Conservation (phyloP, 768 basidiomycete species). For the Suillus discolor region DNA sequence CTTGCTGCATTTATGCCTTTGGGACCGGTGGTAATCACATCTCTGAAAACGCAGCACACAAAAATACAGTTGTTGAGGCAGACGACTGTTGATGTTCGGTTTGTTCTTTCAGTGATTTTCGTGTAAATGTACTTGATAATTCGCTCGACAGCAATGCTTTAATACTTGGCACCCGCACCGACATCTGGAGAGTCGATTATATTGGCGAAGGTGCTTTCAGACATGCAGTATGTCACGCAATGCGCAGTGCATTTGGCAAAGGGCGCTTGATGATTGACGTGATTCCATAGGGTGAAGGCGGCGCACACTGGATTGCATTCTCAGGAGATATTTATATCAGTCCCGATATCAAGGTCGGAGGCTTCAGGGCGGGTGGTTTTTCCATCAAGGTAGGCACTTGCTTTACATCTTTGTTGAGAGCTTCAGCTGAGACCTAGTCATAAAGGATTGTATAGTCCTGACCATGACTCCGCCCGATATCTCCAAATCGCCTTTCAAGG, state of each 20-base stretch:
- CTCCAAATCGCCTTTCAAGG: conserved; percentile 54
- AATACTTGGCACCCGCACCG: conserved; percentile 57
- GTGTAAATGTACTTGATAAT: conserved; percentile 4
- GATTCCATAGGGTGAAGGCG: conserved; percentile 52
- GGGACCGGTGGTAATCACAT: conserved; percentile 45
- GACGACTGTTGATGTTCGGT: conserved; percentile 65
- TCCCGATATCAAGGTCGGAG: conserved; percentile 51
- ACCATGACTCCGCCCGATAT: conserved; percentile 61
- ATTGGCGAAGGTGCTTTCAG: conserved; percentile 67
- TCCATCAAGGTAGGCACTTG: conserved; percentile 53
- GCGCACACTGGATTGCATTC: conserved; percentile 62
- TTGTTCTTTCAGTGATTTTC: conserved; percentile 10
- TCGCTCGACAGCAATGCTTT: conserved; percentile 44
- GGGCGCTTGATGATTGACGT: conserved; percentile 3
- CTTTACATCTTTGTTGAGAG: conserved; percentile 1
- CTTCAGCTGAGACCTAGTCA: conserved; percentile 3
- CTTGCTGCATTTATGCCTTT: conserved; percentile 63
- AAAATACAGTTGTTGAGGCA: conserved; percentile 68
- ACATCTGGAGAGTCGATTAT: conserved; percentile 68
- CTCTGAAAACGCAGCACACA: conserved; percentile 40
- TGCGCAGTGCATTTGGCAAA: background rate
- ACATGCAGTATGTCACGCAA: conserved; percentile 47
- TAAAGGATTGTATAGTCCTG: conserved; percentile 69
- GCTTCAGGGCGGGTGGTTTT: conserved; percentile 68
- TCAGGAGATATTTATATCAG: conserved; percentile 62